Evolutionary conservation across 2,329 filamentous ascomycete species (phyloP).

Genomic region (Fusarium sp.): DNA sequence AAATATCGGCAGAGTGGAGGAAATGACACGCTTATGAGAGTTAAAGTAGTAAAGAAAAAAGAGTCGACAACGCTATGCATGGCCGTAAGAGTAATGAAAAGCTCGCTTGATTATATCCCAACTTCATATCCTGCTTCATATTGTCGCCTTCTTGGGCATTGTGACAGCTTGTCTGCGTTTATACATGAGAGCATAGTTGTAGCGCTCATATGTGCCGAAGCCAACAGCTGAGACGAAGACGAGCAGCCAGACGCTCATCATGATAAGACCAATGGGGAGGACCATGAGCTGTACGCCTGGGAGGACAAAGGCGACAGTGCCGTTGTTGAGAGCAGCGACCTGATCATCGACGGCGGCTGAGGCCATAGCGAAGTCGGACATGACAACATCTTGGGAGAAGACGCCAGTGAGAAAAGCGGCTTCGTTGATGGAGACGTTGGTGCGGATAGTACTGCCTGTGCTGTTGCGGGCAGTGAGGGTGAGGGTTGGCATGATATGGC

Average conservation of each 20-base stretch:
- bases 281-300: conserved; percentile 75
- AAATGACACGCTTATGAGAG: conserved; percentile 32
- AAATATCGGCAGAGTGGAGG: conserved; percentile 33
- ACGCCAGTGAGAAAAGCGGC: conserved; percentile 77
- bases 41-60: conserved; percentile 23
- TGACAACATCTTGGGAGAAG: conserved; percentile 68
- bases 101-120: conserved; percentile 17
- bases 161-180: conserved; percentile 49
- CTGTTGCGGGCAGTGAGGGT: conserved; percentile 68
- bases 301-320: conserved; percentile 71
- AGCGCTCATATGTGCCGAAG: conserved; percentile 72
- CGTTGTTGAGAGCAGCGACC: conserved; percentile 57
- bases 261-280: conserved; percentile 74
- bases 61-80: conserved; percentile 35
- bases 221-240: conserved; percentile 67
- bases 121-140: conserved; percentile 1
- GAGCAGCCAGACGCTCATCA: conserved; percentile 70
- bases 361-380: conserved; percentile 61
- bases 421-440: conserved; percentile 75
- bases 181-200: conserved; percentile 73
- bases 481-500: conserved; percentile 73
- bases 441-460: conserved; percentile 63
- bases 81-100: conserved; percentile 24
- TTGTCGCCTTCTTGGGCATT: conserved; percentile 27
- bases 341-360: conserved; percentile 61